Evolutionary conservation across 179 eudicot genomes (phyloP).

Genomic region (Silene coronaria): DNA sequence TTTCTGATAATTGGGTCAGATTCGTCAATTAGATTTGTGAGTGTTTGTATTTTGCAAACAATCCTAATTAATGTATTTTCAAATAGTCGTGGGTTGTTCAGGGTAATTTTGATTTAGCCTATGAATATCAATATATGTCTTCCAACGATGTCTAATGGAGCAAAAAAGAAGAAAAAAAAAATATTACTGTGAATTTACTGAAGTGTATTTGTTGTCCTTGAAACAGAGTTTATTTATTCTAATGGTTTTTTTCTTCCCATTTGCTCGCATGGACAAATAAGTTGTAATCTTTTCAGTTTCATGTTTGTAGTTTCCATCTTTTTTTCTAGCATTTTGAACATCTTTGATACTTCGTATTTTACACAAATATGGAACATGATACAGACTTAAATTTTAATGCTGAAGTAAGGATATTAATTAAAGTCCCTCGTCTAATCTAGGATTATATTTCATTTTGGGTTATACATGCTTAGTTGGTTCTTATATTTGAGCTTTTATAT

Average conservation of each 20-base stretch:
- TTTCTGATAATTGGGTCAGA: neutral
- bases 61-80: neutral
- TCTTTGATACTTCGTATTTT: neutral
- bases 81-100: neutral
- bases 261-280: neutral
- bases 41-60: no score
- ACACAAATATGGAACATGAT: neutral
- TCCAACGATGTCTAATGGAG: neutral
- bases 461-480: no score
- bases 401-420: no score
- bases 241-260: neutral
- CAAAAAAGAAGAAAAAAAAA: neutral
- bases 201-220: neutral
- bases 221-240: neutral
- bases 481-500: no score
- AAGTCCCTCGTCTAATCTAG: neutral
- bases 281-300: neutral
- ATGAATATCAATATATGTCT: neutral
- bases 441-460: no score
- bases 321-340: neutral
- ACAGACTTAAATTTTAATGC: neutral
- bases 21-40: neutral
- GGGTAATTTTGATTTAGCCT: neutral
- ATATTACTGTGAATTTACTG: neutral
- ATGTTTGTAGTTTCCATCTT: neutral